These are phyloP conservation scores for Coemansia sp. DNA, from an alignment of 192 early-diverging fungal genomes.

Conservation along the genomic window DNA sequence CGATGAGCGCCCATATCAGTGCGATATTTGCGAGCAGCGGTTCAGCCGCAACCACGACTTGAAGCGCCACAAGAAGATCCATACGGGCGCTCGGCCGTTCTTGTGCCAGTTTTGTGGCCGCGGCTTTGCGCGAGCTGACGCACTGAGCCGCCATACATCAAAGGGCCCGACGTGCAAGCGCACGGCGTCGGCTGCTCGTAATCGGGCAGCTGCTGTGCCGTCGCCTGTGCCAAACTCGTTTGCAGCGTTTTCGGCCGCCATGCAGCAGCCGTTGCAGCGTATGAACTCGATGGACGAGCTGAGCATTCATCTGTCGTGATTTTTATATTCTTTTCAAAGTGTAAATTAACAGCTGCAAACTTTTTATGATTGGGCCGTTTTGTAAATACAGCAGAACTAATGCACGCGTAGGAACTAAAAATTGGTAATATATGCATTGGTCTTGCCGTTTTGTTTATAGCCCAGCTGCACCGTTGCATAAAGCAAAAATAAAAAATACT, in stretches of 20 bases:
- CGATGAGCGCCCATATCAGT: conserved; percentile 67
- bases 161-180: conserved; percentile 53
- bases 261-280: conserved; percentile 14
- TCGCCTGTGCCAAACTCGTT: neutral
- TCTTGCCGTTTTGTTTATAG: no score
- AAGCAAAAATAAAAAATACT: no score
- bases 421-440: no score
- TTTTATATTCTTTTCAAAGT: neutral
- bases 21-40: conserved; percentile 60
- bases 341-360: neutral
- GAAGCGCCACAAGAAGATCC: conserved; percentile 69
- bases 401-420: no score
- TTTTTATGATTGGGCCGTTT: no score
- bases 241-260: conserved; percentile 7
- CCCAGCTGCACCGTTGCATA: no score
- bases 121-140: conserved; percentile 49
- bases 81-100: conserved; percentile 59
- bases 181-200: conserved; percentile 19
- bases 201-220: neutral
- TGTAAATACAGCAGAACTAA: no score
- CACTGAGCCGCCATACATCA: conserved; percentile 43
- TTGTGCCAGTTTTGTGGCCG: conserved; percentile 56
- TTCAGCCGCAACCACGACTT: conserved; percentile 81
- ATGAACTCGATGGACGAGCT: conserved; percentile 32
- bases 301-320: conserved; percentile 1